Conservation (phyloP, 2,329 filamentous ascomycete species). For the Diaporthe citriasiana region DNA sequence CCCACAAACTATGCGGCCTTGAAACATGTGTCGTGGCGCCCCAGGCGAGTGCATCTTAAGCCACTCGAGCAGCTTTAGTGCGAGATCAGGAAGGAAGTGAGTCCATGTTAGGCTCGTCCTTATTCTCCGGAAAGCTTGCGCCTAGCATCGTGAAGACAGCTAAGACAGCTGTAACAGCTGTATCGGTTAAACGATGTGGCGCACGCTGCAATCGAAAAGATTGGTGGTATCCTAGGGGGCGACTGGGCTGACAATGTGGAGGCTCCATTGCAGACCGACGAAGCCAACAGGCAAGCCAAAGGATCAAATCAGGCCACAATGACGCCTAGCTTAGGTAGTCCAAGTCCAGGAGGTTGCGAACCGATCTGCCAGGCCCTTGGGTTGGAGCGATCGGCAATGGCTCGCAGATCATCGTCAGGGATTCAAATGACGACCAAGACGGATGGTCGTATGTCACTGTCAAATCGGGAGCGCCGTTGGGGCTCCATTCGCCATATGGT, state of each 20-base stretch:
- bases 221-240: neutral
- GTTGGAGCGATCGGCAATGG: conserved; percentile 34
- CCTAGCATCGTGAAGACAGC: neutral
- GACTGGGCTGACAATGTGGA: neutral
- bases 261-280: conserved; percentile 21
- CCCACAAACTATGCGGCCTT: conserved; percentile 19
- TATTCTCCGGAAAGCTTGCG: neutral
- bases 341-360: conserved; percentile 17
- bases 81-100: neutral
- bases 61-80: neutral
- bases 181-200: neutral
- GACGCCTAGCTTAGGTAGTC: conserved; percentile 7
- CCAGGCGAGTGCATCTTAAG: neutral
- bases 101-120: neutral
- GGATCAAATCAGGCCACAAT: conserved; percentile 38
- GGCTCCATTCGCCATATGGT: neutral
- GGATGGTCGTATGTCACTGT: neutral
- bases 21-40: neutral
- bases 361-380: conserved; percentile 34
- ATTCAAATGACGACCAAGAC: conserved; percentile 21
- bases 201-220: neutral
- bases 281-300: conserved; percentile 28
- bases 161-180: too few species aligned
- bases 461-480: conserved; percentile 12
- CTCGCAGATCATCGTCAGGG: conserved; percentile 39